Evolutionary conservation across 1,284 basidiomycete species (phyloP), one percentile per base, ranked within the genome.

Genomic region (Ustilago hordei): DNA sequence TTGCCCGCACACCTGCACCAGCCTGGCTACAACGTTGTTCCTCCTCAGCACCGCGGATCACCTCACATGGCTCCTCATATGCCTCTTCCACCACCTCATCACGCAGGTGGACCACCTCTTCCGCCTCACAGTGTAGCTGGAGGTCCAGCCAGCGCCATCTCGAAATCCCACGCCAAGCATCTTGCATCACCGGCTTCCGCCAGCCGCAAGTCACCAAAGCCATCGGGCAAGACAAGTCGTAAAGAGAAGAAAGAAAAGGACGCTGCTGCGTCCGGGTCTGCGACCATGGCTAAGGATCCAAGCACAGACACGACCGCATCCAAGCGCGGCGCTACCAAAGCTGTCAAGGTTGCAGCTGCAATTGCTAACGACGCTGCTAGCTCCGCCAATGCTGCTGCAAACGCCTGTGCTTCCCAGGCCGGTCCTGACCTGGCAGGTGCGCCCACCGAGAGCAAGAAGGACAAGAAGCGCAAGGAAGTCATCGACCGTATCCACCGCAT

Each of bases 381-480:
- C 4, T 38, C 60, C 11, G 34, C 56, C 41, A 45, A 36, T 48
- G 71, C 68, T 34, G 38, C 47, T 36, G 63, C 68, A 8, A 61
- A 17, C 0, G 62, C 57, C n/a, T 8, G 12, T n/a, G 60, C 69
- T 38, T 57, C 66, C 2, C 65, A 64, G 34, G 56, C 58, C 12
- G 64, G 41, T 7, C 39, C 39, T 9, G 61, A 62, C 39, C 31
- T 13, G 28, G 47, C 65, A 6, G 58, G 53, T 32, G 66, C 60
- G 17, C 63, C 62, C 8, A 64, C 57, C 17, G 75, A 74, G 31
- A 78, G 70, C 71, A 78, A 78, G 45, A 78, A 78, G 64, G 75
- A 78, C 71, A 78, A 78, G 69, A 86, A 84, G 71, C 75, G 84
- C 54, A 80, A 79, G 45, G 84, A 86, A 50, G 81, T 85, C 32